Base-by-base conservation (phyloP, 768 basidiomycete species). In the Lactarius quietus region DNA sequence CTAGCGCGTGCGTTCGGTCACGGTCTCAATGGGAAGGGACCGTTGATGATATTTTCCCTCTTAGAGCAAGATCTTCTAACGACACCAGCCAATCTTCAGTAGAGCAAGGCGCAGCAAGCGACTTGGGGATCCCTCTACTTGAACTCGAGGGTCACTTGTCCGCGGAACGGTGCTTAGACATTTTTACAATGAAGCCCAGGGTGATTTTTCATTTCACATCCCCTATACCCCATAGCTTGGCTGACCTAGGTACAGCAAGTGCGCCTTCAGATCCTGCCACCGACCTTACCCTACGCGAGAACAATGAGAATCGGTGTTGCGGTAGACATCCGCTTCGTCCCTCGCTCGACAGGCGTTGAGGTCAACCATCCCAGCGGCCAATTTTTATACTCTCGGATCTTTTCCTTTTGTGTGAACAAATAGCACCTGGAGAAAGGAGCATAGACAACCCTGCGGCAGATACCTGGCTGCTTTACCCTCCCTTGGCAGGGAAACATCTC, bases 141-240 rank as follows among this genome's bases (percentile, higher is more conserved):
- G 92, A 95, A 69, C 82, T 99, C 18, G 96, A 98, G 73, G 79
- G 83, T 38, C 81, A 92, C 31, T 80, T 99, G 38, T 82, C 87
- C 33, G 88, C 92, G 1, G 84, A 89, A 35, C 80, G 84, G 23
- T 92, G 92, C 9, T 77, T 98, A 33, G 97, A 99, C 74, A 87
- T 99, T 53, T 99, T 99, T 75, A 92, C 93, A 1, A 96, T 99
- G 94, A 83, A 85, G 68, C 90, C 90, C 1, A 95, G 93, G 85
- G 96, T 93, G 68, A 67, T 38, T 33, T 20, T 26, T 76, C 65
- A n/a, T 56, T 23, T 23, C n/a, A n/a, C 4, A 48, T n/a, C 33
- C 36, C 20, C 20, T 68, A 69, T 57, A 29, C 17, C 10, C 26
- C 10, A 3, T 15, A 53, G 63, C 6, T 17, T 41, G 62, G n/a